Conservation (phyloP, 495 filamentous ascomycete species). For the Aspergillus bertholletiae region DNA sequence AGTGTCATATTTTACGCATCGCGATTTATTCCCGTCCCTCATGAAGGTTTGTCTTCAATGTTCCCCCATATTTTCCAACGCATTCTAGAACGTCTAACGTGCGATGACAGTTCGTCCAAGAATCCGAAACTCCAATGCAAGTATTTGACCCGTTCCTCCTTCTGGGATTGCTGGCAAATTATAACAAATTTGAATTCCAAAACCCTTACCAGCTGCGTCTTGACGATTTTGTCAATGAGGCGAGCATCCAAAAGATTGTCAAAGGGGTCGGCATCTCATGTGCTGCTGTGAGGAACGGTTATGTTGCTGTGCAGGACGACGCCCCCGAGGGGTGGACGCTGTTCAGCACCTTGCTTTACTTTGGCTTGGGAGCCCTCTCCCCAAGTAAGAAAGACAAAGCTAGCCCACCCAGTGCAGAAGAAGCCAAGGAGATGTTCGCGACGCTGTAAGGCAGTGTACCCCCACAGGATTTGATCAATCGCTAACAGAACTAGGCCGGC, state of each 20-base stretch:
- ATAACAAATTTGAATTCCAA: conserved; percentile 99
- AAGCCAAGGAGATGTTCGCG: conserved; percentile 74
- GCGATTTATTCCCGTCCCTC: conserved; percentile 88
- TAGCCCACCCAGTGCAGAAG: conserved; percentile 59
- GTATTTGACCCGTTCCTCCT: conserved; percentile 75
- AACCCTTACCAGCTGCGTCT: conserved; percentile 93
- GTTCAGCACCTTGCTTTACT: conserved; percentile 72
- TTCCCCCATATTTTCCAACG: too few species aligned
- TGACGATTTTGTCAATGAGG: conserved; percentile 97
- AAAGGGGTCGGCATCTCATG: conserved; percentile 69
- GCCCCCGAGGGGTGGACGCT: conserved; percentile 87
- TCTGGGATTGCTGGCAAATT: conserved; percentile 89
- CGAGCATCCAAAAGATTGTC: conserved; percentile 77
- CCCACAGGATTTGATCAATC: conserved; percentile 11
- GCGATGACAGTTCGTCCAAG: conserved; percentile 71
- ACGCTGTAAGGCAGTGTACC: conserved; percentile 48
- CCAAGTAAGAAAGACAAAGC: conserved; percentile 57
- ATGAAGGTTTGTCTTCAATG: conserved; percentile 69
- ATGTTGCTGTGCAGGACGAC: conserved; percentile 89
- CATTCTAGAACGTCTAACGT: background rate
- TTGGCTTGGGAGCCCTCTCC: conserved; percentile 76
- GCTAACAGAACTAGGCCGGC: conserved; percentile 57
- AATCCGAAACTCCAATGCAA: conserved; percentile 59
- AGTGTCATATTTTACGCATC: conserved; percentile 90
- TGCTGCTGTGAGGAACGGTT: conserved; percentile 61